These are phyloP conservation scores for Diplodia seriata DNA, from an alignment of 2,329 filamentous ascomycete genomes.

Conservation along the genomic window DNA sequence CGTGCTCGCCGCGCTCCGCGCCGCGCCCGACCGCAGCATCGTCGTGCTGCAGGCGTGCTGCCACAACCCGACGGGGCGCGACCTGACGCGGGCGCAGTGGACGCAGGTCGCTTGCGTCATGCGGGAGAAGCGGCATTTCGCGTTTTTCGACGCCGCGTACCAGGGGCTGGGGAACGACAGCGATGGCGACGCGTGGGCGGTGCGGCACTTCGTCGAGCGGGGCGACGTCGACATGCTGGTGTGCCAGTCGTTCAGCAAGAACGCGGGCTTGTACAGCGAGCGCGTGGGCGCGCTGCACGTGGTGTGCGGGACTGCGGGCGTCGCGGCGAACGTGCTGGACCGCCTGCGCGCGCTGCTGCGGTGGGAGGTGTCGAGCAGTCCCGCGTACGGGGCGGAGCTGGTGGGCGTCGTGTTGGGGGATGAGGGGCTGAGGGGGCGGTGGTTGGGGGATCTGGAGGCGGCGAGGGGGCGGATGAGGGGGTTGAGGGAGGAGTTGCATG, in stretches of 20 bases:
- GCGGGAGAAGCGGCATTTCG: slow-evolving; percentile 41
- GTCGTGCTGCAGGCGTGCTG: slow-evolving; percentile 47
- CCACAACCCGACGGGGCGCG: slow-evolving; percentile 51
- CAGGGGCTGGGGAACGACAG: slow-evolving; percentile 48
- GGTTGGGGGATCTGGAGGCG: slow-evolving; percentile 44
- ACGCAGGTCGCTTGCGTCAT: slow-evolving; percentile 41
- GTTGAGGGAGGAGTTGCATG: slow-evolving; percentile 40
- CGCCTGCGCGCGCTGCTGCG: slow-evolving; percentile 35
- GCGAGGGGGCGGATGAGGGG: slow-evolving; percentile 44
- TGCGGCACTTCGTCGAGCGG: slow-evolving; percentile 41
- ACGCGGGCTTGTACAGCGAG: slow-evolving; percentile 49
- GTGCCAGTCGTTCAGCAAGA: slow-evolving; percentile 48
- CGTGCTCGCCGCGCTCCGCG: too few relatives aligned
- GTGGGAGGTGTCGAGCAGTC: slow-evolving; percentile 40
- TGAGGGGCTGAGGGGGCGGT: slow-evolving; percentile 38
- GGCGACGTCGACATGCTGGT: slow-evolving; percentile 37
- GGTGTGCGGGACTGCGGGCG: slow-evolving; percentile 13
- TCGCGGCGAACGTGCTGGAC: slow-evolving; percentile 2
- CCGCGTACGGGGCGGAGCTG: slow-evolving; percentile 42
- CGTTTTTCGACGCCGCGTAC: slow-evolving; percentile 50
- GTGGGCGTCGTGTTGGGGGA: slow-evolving; percentile 41
- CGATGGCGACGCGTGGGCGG: slow-evolving; percentile 46
- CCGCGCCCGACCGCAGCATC: slow-evolving; percentile 40
- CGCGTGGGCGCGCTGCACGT: slow-evolving; percentile 42
- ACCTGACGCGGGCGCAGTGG: slow-evolving; percentile 47